Percentiles rank a stretch among this genome's conserved stretches.
Evolutionary conservation across 2,329 filamentous ascomycete species (phyloP).

Genomic region (Penicillium sp.): DNA sequence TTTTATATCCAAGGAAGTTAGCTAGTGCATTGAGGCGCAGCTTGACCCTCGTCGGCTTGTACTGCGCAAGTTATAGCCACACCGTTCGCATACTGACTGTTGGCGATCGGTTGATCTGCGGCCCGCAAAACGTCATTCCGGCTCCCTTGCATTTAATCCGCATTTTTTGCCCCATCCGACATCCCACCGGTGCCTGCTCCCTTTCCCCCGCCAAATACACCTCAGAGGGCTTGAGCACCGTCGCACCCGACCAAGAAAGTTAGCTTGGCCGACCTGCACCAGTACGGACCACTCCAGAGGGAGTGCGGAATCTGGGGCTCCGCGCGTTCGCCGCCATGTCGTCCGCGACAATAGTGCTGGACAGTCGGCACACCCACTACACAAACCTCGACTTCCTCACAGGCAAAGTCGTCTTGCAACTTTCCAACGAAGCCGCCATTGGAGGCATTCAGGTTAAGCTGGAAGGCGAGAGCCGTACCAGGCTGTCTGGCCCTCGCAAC

Average conservation of each 20-base stretch:
- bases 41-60: neutral
- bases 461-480: slow-evolving; percentile 46
- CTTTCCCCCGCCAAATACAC: neutral
- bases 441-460: slow-evolving; percentile 46
- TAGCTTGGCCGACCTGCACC: neutral
- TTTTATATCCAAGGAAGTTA: neutral
- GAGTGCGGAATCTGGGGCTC: slow-evolving; percentile 7
- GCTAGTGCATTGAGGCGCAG: slow-evolving; percentile 14
- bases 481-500: slow-evolving; percentile 39
- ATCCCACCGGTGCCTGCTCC: slow-evolving; percentile 3
- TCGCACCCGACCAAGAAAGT: neutral
- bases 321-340: slow-evolving; percentile 36
- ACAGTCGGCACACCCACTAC: slow-evolving; percentile 41
- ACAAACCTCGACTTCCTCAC: slow-evolving; percentile 48
- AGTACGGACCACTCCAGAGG: neutral
- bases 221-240: neutral
- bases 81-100: neutral
- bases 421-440: slow-evolving; percentile 42
- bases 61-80: neutral
- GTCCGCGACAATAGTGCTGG: slow-evolving; percentile 44
- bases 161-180: slow-evolving; percentile 7
- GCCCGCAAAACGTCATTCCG: slow-evolving; percentile 21
- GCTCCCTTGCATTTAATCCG: slow-evolving; percentile 16
- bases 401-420: slow-evolving; percentile 42
- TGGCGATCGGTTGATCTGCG: slow-evolving; percentile 12